Conservation (phyloP, 176 grass and related monocot species). For the Paspalum notatum region DNA sequence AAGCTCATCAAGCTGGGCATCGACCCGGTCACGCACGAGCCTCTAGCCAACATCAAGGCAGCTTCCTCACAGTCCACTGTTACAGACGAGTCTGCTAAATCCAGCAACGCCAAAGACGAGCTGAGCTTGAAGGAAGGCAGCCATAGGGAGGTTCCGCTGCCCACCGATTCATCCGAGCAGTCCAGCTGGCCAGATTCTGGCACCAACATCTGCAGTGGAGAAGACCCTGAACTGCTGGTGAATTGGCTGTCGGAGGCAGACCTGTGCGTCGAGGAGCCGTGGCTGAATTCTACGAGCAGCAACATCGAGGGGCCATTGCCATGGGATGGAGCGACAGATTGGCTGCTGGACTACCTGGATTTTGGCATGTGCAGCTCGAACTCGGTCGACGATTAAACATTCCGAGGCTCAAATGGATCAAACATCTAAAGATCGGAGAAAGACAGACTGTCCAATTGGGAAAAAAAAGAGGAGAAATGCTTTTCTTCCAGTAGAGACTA, state of each 20-base stretch:
- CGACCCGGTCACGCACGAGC: conserved; percentile 66
- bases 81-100: conserved; percentile 39
- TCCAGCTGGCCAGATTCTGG: conserved; percentile 40
- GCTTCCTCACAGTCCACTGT: not conserved
- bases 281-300: conserved; percentile 35
- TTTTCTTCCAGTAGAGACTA: not conserved
- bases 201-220: not conserved
- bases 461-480: not conserved
- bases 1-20: conserved; percentile 81
- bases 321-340: conserved; percentile 55
- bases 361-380: conserved; percentile 37
- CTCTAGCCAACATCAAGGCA: conserved; percentile 29
- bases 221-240: conserved; percentile 29
- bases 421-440: conserved; percentile 14
- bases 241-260: conserved; percentile 56
- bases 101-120: not conserved
- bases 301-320: not conserved
- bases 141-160: not conserved
- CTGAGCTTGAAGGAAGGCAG: conserved; percentile 12
- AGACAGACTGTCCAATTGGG: not conserved
- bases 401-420: conserved; percentile 33
- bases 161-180: conserved; percentile 31
- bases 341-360: conserved; percentile 83
- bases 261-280: conserved; percentile 53
- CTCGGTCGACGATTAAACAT: not conserved